Evolutionary conservation across 2,329 filamentous ascomycete species (phyloP), one percentile per base, ranked within the genome.

Genomic region (Xylaria sp.): DNA sequence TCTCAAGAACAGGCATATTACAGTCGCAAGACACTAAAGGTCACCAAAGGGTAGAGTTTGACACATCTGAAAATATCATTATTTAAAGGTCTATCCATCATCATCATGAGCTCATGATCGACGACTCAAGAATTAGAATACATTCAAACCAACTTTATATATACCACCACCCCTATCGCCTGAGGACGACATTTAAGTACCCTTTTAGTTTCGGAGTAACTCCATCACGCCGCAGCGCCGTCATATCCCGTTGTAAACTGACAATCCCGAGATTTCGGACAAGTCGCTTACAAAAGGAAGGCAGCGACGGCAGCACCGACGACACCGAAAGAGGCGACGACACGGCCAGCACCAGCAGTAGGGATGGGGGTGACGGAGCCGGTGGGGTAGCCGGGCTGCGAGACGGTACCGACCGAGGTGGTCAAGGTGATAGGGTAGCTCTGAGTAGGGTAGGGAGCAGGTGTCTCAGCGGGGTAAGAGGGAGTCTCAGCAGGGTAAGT

Each of bases 81-180:
- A 64, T 57, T 56, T 57, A 64, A 67, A 58, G 61, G 59, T 67
- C 64, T 67, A 67, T 67, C 42, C 51, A 65, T 67, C 64, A 66
- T 64, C 61, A 67, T 65, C 64, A 67, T 67, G 57, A 50, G 23
- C 52, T 67, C 64, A 67, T 67, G 64, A 65, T 62, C 55, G 64
- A 67, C 55, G 64, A 67, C 47, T 61, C 59, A 62, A 67, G 61
- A 67, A 67, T 60, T 65, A 67, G 62, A 67, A 67, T 67, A 67
- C 64, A 67, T 60, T 47, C 64, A 67, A 67, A 64, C 64, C 59
- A 64, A 59, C 61, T 52, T 63, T 63, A 59, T 66, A 61, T 64
- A 64, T 66, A 61, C 56, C 57, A 51, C 43, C 50, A 57, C 46
- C 52, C 61, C 57, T 63, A 60, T 61, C 53, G 57, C 60, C 60